A percentile compares a stretch with the other conserved stretches of the same genome.
Conservation (phyloP, 1,139 yeast genomes). For the Saccharomycopsis phalli region DNA sequence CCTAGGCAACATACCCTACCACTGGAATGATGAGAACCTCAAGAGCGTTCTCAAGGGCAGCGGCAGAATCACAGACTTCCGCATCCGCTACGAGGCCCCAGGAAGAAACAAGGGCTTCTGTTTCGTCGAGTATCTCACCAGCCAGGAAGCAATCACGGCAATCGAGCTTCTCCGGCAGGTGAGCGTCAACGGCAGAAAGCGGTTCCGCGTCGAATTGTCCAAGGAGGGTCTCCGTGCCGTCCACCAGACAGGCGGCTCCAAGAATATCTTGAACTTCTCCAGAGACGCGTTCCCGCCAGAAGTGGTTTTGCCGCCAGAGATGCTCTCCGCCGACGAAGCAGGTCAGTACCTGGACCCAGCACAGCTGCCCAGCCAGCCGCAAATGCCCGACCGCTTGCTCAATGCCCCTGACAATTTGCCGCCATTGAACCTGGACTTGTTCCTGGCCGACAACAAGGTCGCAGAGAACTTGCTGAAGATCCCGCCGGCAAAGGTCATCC, state of each 20-base stretch:
- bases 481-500: slow-evolving; percentile 63
- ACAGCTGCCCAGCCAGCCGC: background rate
- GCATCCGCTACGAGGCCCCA: slow-evolving; percentile 51
- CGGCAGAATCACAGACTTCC: slow-evolving; percentile 53
- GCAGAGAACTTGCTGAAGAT: slow-evolving; percentile 48
- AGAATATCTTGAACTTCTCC: slow-evolving; percentile 35
- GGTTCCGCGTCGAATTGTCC: slow-evolving; percentile 47
- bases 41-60: slow-evolving; percentile 56
- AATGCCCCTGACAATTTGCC: slow-evolving; percentile 14
- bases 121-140: slow-evolving; percentile 47
- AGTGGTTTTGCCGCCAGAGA: slow-evolving; percentile 47
- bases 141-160: slow-evolving; percentile 46
- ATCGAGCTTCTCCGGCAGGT: slow-evolving; percentile 36
- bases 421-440: slow-evolving; percentile 5
- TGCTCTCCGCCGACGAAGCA: slow-evolving; percentile 27
- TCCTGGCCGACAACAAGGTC: slow-evolving; percentile 27
- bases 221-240: slow-evolving; percentile 48
- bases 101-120: slow-evolving; percentile 61
- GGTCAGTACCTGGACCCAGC: background rate
- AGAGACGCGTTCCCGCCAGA: slow-evolving; percentile 42
- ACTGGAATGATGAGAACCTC: slow-evolving; percentile 51
- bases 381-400: slow-evolving; percentile 16
- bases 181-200: slow-evolving; percentile 34
- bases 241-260: slow-evolving; percentile 26
- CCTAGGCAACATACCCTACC: slow-evolving; percentile 56